phyloP scores from a whole-genome alignment of 805 yeast genomes.

The Barnettozyma californica region DNA sequence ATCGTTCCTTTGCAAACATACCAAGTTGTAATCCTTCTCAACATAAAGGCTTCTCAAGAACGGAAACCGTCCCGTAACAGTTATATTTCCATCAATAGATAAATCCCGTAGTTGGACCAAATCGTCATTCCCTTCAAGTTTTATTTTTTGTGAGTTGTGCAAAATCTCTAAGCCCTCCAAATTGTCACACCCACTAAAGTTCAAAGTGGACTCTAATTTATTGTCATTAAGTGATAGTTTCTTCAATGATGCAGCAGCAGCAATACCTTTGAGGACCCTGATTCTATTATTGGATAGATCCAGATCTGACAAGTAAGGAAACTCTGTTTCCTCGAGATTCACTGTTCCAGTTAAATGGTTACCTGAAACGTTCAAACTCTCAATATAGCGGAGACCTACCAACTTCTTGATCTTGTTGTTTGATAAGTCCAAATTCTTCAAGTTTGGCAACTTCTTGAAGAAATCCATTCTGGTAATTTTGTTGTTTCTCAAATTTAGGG shows the following conservation, averaged over 20 bases:
- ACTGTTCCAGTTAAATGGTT: constrained; percentile 27
- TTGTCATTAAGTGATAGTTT: constrained; percentile 1
- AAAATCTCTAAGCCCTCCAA: constrained; percentile 2
- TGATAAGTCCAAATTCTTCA: constrained; percentile 24
- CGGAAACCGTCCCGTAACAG: constrained; percentile 4
- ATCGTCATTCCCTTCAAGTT: not conserved
- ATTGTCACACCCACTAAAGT: not conserved
- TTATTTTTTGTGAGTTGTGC: constrained; percentile 1
- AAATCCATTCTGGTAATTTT: constrained; percentile 29
- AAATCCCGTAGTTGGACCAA: not conserved
- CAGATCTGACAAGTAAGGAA: constrained; percentile 15
- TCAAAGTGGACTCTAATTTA: not conserved
- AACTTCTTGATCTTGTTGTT: constrained; percentile 31
- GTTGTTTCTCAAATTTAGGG: constrained; percentile 36
- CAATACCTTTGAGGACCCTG: constrained; percentile 2
- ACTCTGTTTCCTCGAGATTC: constrained; percentile 6
- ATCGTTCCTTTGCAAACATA: not conserved
- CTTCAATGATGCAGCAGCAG: not conserved
- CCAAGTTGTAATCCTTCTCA: constrained; percentile 1
- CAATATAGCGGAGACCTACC: constrained; percentile 22
- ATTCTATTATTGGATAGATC: constrained; percentile 15
- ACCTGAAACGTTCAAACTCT: constrained; percentile 29
- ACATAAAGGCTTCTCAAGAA: constrained; percentile 1
- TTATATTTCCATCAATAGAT: constrained; percentile 6
- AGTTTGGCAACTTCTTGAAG: constrained; percentile 25